A percentile compares a stretch with the other conserved stretches of the same genome.
phyloP scores from a whole-genome alignment of 148 eudicot genomes.

The Mesembryanthemum crystallinum region DNA sequence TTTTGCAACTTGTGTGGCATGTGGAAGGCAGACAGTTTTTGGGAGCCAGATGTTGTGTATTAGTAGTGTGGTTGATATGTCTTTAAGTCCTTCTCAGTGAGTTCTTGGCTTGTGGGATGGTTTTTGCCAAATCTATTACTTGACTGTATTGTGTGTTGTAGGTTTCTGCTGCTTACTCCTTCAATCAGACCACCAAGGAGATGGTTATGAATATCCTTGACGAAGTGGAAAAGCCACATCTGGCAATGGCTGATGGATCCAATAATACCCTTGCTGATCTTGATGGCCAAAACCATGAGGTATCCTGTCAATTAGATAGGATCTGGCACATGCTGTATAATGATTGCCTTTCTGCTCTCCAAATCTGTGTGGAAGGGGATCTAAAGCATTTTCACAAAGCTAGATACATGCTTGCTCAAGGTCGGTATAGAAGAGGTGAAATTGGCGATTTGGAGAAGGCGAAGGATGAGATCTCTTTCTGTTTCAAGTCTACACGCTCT shows the following conservation, averaged over 20 bases:
- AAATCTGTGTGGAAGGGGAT: constrained; percentile 90
- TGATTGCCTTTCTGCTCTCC: constrained; percentile 92
- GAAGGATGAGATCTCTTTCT: constrained; percentile 90
- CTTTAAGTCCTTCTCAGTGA: neutral
- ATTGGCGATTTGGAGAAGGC: constrained; percentile 78
- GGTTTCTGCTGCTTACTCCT: constrained; percentile 76
- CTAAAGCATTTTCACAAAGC: constrained; percentile 98
- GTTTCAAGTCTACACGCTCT: constrained; percentile 98
- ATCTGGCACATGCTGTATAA: constrained; percentile 75
- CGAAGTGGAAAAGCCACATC: constrained; percentile 35
- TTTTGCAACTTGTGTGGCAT: constrained; percentile 9
- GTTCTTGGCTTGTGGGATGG: neutral
- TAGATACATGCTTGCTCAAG: constrained; percentile 97
- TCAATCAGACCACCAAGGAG: constrained; percentile 57
- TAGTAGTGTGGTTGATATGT: neutral
- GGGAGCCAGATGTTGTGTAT: neutral
- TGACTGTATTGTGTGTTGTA: constrained; percentile 29
- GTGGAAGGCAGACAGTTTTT: neutral
- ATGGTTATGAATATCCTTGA: constrained; percentile 44
- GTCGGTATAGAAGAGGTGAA: constrained; percentile 67
- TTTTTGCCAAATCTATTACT: neutral
- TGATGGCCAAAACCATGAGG: constrained; percentile 28
- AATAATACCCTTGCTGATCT: constrained; percentile 22
- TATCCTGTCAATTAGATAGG: constrained; percentile 42
- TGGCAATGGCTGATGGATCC: constrained; percentile 29